These are phyloP conservation scores for Cicer judaicum DNA, from an alignment of 306 rosid species.

Conservation along the genomic window DNA sequence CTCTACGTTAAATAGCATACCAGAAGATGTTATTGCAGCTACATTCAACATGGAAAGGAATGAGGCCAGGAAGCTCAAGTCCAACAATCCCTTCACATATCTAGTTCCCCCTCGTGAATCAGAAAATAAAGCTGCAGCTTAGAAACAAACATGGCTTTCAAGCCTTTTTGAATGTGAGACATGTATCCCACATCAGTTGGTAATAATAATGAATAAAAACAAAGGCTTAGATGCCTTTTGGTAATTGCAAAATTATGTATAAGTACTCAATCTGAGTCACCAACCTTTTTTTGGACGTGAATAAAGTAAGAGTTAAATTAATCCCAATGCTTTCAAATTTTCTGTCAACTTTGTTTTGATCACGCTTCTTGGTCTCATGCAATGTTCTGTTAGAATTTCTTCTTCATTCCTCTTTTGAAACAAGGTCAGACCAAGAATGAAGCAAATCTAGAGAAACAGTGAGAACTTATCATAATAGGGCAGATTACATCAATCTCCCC, in stretches of 20 bases:
- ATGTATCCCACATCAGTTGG: background rate
- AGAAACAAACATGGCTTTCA: background rate
- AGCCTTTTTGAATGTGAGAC: background rate
- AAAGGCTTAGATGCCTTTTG: constrained; percentile 44
- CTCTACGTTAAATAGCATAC: constrained; percentile 46
- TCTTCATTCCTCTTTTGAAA: too few species aligned
- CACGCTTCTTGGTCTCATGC: background rate
- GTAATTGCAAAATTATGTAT: background rate
- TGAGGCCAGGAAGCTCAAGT: constrained; percentile 54
- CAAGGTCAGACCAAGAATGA: too few species aligned
- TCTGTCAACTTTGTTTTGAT: background rate
- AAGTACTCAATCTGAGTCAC: background rate
- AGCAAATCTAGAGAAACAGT: too few species aligned
- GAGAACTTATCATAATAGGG: too few species aligned
- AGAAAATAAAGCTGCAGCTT: constrained; percentile 14
- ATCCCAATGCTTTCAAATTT: background rate
- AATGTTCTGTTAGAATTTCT: too few species aligned
- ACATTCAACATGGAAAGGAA: constrained; percentile 45
- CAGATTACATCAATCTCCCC: too few species aligned
- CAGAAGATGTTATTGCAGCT: constrained; percentile 51
- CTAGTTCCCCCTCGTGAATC: constrained; percentile 49
- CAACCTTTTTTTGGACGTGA: constrained; percentile 26
- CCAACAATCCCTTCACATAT: constrained; percentile 42
- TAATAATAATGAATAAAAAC: constrained; percentile 29
- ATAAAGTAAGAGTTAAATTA: constrained; percentile 14